Evolutionary conservation across 2,329 filamentous ascomycete species (phyloP).

Genomic region (Neonectria magnoliae): DNA sequence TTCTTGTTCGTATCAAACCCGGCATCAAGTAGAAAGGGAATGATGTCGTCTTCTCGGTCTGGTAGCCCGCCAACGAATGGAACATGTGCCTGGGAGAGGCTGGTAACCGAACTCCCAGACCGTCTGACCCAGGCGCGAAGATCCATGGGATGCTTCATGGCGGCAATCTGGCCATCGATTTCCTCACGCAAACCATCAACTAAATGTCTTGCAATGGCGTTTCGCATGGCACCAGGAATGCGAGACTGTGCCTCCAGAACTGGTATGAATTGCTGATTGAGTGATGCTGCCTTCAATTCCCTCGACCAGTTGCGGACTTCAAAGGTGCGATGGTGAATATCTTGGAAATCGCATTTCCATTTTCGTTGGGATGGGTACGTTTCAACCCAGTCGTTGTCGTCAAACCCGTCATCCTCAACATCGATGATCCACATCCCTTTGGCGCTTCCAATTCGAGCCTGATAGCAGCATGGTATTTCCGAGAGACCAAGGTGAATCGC

Average conservation of each 20-base stretch:
- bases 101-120: conserved; percentile 48
- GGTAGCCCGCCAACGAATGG: conserved; percentile 63
- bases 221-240: conserved; percentile 55
- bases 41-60: conserved; percentile 57
- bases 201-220: conserved; percentile 61
- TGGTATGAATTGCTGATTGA: conserved; percentile 76
- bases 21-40: conserved; percentile 65
- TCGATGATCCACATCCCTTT: conserved; percentile 82
- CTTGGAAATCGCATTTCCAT: conserved; percentile 64
- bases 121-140: conserved; percentile 66
- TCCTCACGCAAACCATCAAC: conserved; percentile 60
- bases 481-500: conserved; percentile 59
- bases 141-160: conserved; percentile 59
- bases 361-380: conserved; percentile 75
- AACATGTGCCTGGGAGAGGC: conserved; percentile 52
- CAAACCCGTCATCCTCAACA: conserved; percentile 51
- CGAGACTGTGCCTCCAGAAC: conserved; percentile 71
- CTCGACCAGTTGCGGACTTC: conserved; percentile 63
- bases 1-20: conserved; percentile 66
- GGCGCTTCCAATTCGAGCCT: conserved; percentile 75
- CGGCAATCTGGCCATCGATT: conserved; percentile 60
- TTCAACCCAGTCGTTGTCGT: conserved; percentile 69
- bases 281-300: conserved; percentile 55
- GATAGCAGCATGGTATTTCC: conserved; percentile 71
- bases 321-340: conserved; percentile 67